Percentiles rank a stretch among this genome's conserved stretches.
These are phyloP conservation scores for Brassica nigra DNA, from an alignment of 345 rosid species.

Conservation along the genomic window DNA sequence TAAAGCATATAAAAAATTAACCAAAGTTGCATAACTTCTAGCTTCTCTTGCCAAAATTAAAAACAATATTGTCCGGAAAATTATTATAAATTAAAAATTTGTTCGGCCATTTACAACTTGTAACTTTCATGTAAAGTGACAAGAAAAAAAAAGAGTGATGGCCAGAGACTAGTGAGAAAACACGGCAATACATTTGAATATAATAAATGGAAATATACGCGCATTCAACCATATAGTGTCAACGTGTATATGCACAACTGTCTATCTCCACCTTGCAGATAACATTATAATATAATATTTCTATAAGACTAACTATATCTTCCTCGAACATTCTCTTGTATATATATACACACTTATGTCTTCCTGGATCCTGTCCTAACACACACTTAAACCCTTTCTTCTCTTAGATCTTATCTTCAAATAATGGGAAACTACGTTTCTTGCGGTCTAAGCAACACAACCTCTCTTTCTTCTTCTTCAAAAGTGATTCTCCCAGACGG, in stretches of 20 bases:
- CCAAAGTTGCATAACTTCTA: background rate
- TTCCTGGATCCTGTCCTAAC: conserved; percentile 25
- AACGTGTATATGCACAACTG: conserved; percentile 40
- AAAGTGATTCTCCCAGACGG: conserved; percentile 73
- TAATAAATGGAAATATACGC: conserved; percentile 28
- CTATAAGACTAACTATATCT: background rate
- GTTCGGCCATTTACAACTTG: conserved; percentile 20
- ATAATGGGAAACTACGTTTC: conserved; percentile 81
- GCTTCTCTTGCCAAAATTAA: conserved; percentile 17
- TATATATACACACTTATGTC: background rate
- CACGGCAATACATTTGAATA: conserved; percentile 24
- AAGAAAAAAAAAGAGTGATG: background rate
- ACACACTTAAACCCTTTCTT: background rate
- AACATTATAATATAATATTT: background rate
- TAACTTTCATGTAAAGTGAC: conserved; percentile 20
- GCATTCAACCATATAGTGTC: conserved; percentile 40
- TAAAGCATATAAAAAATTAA: background rate
- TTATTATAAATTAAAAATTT: background rate
- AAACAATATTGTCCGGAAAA: background rate
- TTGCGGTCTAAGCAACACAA: conserved; percentile 47
- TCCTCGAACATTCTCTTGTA: conserved; percentile 34
- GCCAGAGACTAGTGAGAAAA: conserved; percentile 24
- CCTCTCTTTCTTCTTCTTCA: conserved; percentile 43
- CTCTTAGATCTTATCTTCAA: background rate
- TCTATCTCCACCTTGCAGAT: conserved; percentile 38